A percentile compares a stretch with the other conserved stretches of the same genome.
Evolutionary conservation across 1,284 basidiomycete species (phyloP).

Genomic region (Boletus smithii): DNA sequence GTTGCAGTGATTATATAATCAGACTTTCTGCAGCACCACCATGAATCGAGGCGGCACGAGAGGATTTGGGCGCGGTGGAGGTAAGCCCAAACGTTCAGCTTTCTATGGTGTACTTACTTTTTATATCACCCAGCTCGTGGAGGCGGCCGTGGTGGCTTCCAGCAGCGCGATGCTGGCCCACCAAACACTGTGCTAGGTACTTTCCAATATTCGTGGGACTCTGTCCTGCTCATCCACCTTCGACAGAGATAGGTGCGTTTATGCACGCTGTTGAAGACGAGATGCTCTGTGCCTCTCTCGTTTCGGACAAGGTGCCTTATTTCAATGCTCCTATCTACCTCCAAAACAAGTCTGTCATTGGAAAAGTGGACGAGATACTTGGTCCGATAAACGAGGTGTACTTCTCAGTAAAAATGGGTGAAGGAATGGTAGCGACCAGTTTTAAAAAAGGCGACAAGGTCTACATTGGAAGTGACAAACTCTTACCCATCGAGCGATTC

Average conservation of each 20-base stretch:
- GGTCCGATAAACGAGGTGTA: constrained; percentile 99
- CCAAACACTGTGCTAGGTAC: constrained; percentile 81
- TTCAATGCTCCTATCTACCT: constrained; percentile 99
- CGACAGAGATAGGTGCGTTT: constrained; percentile 81
- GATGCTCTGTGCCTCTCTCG: constrained; percentile 90
- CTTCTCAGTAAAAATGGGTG: constrained; percentile 97
- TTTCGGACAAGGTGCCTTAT: constrained; percentile 92
- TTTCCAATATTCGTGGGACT: neutral
- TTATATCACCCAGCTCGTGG: constrained; percentile 40
- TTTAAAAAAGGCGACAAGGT: constrained; percentile 99
- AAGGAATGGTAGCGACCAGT: constrained; percentile 92
- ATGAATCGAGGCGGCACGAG: constrained; percentile 52
- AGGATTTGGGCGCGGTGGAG: constrained; percentile 45
- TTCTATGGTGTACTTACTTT: constrained; percentile 10
- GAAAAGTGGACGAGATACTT: constrained; percentile 95
- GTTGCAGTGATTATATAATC: constrained; percentile 21
- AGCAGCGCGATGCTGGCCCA: constrained; percentile 74
- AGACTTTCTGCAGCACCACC: neutral
- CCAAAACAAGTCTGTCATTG: constrained; percentile 94
- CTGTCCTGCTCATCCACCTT: constrained; percentile 2
- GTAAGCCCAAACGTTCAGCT: constrained; percentile 21
- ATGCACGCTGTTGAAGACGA: constrained; percentile 96
- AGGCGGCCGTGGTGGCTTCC: constrained; percentile 64
- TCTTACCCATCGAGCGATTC: constrained; percentile 95
- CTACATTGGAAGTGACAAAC: constrained; percentile 94